Conservation (phyloP, 164 flowering plant species). For the Magnolia changhungtana region DNA sequence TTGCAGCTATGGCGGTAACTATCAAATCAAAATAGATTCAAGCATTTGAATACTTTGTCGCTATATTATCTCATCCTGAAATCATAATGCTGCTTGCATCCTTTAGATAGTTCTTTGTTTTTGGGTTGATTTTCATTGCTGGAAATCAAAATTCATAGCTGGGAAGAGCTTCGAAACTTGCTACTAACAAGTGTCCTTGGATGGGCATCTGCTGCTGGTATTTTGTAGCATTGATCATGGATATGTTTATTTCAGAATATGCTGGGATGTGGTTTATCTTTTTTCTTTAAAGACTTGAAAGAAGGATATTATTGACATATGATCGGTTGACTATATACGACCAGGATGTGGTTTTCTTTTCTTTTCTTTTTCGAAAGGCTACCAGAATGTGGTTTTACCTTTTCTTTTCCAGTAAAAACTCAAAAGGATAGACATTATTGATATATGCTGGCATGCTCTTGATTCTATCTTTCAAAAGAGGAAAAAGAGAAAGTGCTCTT, state of each 20-base stretch:
- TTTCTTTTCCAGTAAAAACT: too few species aligned
- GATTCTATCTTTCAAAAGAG: too few species aligned
- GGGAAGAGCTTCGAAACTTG: not conserved
- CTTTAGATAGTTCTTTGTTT: not conserved
- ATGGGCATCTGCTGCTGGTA: not conserved
- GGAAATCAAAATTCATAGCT: not conserved
- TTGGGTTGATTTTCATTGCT: not conserved
- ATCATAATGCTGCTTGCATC: not conserved
- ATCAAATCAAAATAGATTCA: not conserved
- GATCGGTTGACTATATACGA: too few species aligned
- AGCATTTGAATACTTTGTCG: not conserved
- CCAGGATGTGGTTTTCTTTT: too few species aligned
- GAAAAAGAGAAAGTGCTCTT: too few species aligned
- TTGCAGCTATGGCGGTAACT: conserved; percentile 71
- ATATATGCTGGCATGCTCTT: too few species aligned
- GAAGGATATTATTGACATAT: not conserved
- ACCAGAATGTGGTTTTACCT: too few species aligned
- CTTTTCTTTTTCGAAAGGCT: too few species aligned
- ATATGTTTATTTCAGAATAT: not conserved
- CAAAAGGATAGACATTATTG: too few species aligned
- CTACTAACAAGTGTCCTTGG: not conserved
- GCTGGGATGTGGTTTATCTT: not conserved
- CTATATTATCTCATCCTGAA: not conserved
- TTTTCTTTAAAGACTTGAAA: not conserved
- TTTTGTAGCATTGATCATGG: not conserved